A percentile compares a stretch with the other conserved stretches of the same genome.
These are phyloP conservation scores for Sugiyamaella americana DNA, from an alignment of 805 yeast genomes.

Conservation along the genomic window DNA sequence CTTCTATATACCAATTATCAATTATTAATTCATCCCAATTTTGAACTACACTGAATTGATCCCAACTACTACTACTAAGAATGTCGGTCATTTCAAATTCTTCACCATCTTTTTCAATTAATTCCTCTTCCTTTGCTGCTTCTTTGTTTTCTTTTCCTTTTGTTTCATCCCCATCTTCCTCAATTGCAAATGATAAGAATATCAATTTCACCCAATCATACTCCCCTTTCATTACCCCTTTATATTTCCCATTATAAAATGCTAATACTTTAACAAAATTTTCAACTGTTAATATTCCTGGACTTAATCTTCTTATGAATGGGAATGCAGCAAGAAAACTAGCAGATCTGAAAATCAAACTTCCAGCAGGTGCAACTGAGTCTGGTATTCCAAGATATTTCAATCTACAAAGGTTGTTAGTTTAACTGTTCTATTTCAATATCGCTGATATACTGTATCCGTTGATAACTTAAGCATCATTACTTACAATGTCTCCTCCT, in stretches of 20 bases:
- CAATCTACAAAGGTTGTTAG: constrained; percentile 9
- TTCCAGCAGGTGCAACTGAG: constrained; percentile 28
- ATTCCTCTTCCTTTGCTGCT: constrained; percentile 8
- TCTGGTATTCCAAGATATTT: constrained; percentile 34
- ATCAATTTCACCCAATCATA: constrained; percentile 41
- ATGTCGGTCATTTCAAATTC: constrained; percentile 24
- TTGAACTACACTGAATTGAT: constrained; percentile 34
- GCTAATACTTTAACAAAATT: constrained; percentile 42
- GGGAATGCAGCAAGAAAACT: constrained; percentile 47
- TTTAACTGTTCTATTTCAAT: not conserved
- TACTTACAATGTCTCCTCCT: constrained; percentile 21
- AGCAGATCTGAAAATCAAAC: constrained; percentile 38
- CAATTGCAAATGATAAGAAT: constrained; percentile 41
- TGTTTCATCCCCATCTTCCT: constrained; percentile 9
- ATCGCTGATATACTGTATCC: not conserved
- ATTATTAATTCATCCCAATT: constrained; percentile 42
- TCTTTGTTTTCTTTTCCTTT: constrained; percentile 7
- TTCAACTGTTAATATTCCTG: constrained; percentile 32
- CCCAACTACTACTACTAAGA: constrained; percentile 24
- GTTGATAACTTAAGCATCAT: too few relatives aligned
- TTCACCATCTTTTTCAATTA: constrained; percentile 13
- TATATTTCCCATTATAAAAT: constrained; percentile 40
- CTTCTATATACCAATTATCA: constrained; percentile 35
- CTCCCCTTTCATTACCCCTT: constrained; percentile 32
- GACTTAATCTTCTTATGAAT: constrained; percentile 34